Evolutionary conservation across 1,284 basidiomycete genomes (phyloP), one percentile per base, ranked within the genome.

Genomic region (Psilocybe mexicana): DNA sequence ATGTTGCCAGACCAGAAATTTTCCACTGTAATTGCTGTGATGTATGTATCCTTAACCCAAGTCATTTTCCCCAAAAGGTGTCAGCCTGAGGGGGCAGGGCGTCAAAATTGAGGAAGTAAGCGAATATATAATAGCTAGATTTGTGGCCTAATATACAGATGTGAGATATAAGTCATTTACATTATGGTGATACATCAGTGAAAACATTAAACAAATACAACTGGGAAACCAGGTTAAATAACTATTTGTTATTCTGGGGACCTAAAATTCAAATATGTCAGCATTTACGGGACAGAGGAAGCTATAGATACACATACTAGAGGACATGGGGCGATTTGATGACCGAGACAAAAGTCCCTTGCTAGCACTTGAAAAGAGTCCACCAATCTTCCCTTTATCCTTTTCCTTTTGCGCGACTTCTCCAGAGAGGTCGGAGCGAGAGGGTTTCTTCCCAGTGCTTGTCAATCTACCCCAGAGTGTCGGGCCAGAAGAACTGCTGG

Each of bases 391-490:
- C 8, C 61, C 55, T 33, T 63, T 65, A 33, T 60, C 60, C 43
- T 63, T 65, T 1, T 58, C 55, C 46, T 57, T 63, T 2, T 52
- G 58, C 14, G 62, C 55, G 23, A 54, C 56, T n/a, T 43, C 43
- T 43, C 52, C 50, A 36, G 23, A 36, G 28, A 12, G 38, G 26
- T 48, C 30, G 28, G 14, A 44, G 7, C 14, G 59, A 23, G 63
- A 62, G 25, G 67, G 59, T 18, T 67, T 61, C 45, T 65, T 70
- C 18, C 70, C 64, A 49, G 69, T 72, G 3, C 66, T 69, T 57
- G 74, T 77, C 35, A 78, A 63, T 58, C 72, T 77, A 36, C 68
- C 64, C 77, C 77, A 79, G 2, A 78, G 56, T 26, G 46, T 63
- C 45, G 65, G 59, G 10, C 54, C 57, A 38, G 51, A 26, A 12